Conservation (phyloP, 2,329 filamentous ascomycete genomes). For the Pseudocercospora vitis region DNA sequence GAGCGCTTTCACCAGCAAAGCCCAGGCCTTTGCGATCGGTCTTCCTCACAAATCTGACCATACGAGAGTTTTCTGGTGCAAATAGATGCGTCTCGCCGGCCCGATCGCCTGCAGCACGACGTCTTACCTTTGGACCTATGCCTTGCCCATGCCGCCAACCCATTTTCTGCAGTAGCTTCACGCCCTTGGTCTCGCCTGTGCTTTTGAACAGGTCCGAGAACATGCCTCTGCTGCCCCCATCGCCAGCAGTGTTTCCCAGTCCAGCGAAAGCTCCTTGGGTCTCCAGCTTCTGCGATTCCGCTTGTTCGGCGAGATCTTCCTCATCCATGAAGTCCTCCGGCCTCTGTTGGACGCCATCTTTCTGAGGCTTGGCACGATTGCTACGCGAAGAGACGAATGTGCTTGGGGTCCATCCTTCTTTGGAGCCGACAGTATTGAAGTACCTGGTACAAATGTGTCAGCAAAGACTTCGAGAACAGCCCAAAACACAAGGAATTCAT, state of each 20-base stretch:
- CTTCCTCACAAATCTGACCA: conserved; percentile 67
- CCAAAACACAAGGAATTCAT: not conserved
- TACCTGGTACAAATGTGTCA: conserved; percentile 58
- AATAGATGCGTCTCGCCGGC: conserved; percentile 66
- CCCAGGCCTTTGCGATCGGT: conserved; percentile 70
- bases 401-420: conserved; percentile 94
- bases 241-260: conserved; percentile 65
- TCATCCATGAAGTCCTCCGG: conserved; percentile 98
- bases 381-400: conserved; percentile 87
- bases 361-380: conserved; percentile 69
- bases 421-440: conserved; percentile 97
- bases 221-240: conserved; percentile 49
- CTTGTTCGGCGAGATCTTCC: conserved; percentile 85
- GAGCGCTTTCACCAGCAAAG: conserved; percentile 59
- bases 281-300: conserved; percentile 72
- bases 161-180: conserved; percentile 84
- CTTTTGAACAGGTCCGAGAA: conserved; percentile 72
- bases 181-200: conserved; percentile 80
- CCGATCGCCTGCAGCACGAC: conserved; percentile 68
- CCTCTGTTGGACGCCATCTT: conserved; percentile 58
- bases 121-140: conserved; percentile 79
- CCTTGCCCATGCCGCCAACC: conserved; percentile 95
- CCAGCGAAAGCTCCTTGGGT: conserved; percentile 73
- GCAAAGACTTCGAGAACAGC: not conserved
- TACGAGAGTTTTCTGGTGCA: conserved; percentile 74